Conservation (phyloP, 2,329 filamentous ascomycete species). For the Phoma herbarum region DNA sequence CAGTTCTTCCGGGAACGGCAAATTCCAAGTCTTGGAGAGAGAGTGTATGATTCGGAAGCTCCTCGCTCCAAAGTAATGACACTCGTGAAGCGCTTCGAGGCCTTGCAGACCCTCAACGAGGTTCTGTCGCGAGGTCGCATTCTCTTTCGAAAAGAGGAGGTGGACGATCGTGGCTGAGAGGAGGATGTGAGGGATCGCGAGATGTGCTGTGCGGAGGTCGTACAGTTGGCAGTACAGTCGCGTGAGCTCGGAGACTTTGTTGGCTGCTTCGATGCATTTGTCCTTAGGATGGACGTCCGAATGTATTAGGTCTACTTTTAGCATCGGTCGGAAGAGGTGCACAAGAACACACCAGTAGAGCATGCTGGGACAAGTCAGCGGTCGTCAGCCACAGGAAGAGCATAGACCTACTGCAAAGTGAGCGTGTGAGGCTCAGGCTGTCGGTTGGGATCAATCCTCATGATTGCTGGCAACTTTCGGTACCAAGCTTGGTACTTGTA, state of each 20-base stretch:
- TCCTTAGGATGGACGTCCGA: conserved; percentile 71
- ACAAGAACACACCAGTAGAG: conserved; percentile 75
- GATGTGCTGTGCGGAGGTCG: conserved; percentile 52
- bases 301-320: conserved; percentile 67
- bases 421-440: conserved; percentile 74
- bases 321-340: conserved; percentile 76
- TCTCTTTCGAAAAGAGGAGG: conserved; percentile 54
- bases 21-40: conserved; percentile 55
- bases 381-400: neutral
- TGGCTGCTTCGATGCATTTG: conserved; percentile 65
- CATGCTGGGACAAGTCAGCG: conserved; percentile 56
- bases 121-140: conserved; percentile 47
- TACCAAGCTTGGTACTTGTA: conserved; percentile 77
- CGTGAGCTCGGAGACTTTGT: conserved; percentile 55
- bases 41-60: conserved; percentile 55
- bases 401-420: conserved; percentile 72
- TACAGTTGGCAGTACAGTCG: conserved; percentile 56
- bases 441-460: conserved; percentile 58
- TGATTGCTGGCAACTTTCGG: conserved; percentile 68
- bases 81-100: conserved; percentile 54
- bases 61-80: conserved; percentile 55
- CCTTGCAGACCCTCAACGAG: conserved; percentile 55
- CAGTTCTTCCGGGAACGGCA: conserved; percentile 53
- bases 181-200: conserved; percentile 53
- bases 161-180: conserved; percentile 57